Evolutionary conservation across 176 grass and related monocot species (phyloP).

Genomic region (Musa itinerans): DNA sequence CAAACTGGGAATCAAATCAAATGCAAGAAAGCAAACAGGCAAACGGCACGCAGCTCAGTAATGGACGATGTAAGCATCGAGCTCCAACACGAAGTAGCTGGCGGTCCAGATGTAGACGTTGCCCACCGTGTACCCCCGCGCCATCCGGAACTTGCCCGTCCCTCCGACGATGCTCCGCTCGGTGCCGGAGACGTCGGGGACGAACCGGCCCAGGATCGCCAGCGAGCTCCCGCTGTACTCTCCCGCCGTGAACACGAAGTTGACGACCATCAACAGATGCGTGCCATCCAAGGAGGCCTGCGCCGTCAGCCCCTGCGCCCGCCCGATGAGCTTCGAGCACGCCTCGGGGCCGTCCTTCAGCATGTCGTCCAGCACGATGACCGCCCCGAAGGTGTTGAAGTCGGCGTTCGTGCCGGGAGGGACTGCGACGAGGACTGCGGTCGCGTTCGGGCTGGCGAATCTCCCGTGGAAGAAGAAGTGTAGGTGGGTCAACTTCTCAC

Average conservation of each 20-base stretch:
- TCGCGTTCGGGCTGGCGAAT: conserved; percentile 7
- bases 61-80: neutral
- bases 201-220: conserved; percentile 21
- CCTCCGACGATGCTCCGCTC: conserved; percentile 40
- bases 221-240: conserved; percentile 34
- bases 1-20: too few species aligned
- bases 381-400: conserved; percentile 15
- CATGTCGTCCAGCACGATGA: conserved; percentile 6
- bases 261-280: conserved; percentile 19
- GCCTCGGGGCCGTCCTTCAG: conserved; percentile 26
- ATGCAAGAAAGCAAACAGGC: too few species aligned
- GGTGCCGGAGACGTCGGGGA: neutral
- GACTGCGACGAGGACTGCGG: neutral
- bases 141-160: conserved; percentile 30
- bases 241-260: conserved; percentile 12
- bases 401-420: neutral
- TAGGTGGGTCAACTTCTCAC: neutral
- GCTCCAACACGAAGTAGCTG: neutral
- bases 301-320: conserved; percentile 30
- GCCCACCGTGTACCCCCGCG: conserved; percentile 5
- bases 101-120: neutral
- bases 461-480: conserved; percentile 31
- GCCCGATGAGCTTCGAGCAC: conserved; percentile 21
- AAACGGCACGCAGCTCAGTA: neutral
- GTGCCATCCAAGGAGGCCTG: conserved; percentile 10